Evolutionary conservation across 208 protist species (phyloP).

Genomic region (Blechomonas ayalai): DNA sequence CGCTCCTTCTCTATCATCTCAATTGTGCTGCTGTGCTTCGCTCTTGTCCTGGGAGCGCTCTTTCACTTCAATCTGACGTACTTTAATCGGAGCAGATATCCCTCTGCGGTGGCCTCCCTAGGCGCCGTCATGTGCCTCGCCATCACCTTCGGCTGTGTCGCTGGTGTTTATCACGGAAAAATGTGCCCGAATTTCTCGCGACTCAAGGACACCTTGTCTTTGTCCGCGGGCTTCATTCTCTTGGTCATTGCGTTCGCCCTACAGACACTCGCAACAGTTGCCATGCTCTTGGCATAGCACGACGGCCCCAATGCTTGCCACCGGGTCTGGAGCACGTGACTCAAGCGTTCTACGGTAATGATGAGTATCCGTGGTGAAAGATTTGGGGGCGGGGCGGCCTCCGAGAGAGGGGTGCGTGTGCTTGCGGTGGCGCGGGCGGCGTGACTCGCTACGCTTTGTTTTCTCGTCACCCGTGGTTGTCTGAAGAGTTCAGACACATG

Average conservation of each 20-base stretch:
- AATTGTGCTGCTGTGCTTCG: no score
- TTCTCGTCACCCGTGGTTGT: no score
- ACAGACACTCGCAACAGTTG: background rate
- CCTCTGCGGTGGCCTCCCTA: background rate
- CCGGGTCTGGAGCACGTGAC: no score
- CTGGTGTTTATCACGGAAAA: background rate
- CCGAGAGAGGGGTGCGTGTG: no score
- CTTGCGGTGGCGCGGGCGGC: no score
- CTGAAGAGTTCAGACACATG: slow-evolving; percentile 1
- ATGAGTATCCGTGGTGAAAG: no score
- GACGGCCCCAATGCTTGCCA: no score
- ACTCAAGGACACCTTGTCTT: background rate
- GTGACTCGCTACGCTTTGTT: no score
- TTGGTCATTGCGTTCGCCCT: background rate
- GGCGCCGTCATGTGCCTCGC: background rate
- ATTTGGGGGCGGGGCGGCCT: no score
- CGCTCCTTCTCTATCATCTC: background rate
- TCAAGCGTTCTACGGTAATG: no score
- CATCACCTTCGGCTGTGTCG: background rate
- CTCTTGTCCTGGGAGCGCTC: background rate
- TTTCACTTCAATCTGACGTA: background rate
- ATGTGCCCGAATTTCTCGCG: background rate
- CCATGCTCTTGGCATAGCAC: background rate
- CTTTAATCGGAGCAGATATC: background rate
- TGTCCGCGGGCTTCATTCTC: background rate